Evolutionary conservation across 2,329 filamentous ascomycete species (phyloP), one percentile per base, ranked within the genome.

Genomic region (Thermomyces lanuginosus): DNA sequence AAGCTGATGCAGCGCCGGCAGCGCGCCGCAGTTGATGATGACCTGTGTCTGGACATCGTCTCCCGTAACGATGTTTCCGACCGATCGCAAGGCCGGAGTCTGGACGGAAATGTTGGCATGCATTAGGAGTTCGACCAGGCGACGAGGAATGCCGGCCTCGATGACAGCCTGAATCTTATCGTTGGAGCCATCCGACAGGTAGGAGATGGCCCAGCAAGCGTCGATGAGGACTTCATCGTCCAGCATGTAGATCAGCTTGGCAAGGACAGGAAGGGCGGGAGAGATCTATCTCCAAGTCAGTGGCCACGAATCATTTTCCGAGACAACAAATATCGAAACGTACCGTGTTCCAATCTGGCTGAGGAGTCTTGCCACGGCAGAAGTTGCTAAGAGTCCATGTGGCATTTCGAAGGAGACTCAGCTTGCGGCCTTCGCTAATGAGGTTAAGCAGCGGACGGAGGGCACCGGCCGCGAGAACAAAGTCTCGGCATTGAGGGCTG

Each of bases 331-430:
- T 21, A 11, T 8, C 26, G 16, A 24, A 27, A 67, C 81, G 58
- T 67, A 92, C 83, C 19, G 82, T 93, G 49, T 74, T 72, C 89
- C 89, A 98, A 53, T 98, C 89, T 24, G 89, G 89, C 63, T 98
- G 89, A 27, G 89, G 89, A 6, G 86, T 93, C 72, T 98, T 98
- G 60, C 89, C 89, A 66, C 89, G 82, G 64, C 89, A 98, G 63
- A 98, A 98, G 67, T 98, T 98, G 69, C 89, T 95, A 31, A 98
- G 64, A 22, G 89, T 98, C 89, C 89, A 98, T 13, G 89, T 98
- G 18, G 89, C 89, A 53, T 98, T 98, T 42, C 89, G 72, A 27
- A 98, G 75, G 89, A 98, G 98, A 69, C 84, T 95, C 32, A 98
- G 66, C 68, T 98, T 98, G 48, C 89, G 83, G 63, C 89, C 93